phyloP scores from a whole-genome alignment of 495 filamentous ascomycete species.

The Cladorrhinum samala region DNA sequence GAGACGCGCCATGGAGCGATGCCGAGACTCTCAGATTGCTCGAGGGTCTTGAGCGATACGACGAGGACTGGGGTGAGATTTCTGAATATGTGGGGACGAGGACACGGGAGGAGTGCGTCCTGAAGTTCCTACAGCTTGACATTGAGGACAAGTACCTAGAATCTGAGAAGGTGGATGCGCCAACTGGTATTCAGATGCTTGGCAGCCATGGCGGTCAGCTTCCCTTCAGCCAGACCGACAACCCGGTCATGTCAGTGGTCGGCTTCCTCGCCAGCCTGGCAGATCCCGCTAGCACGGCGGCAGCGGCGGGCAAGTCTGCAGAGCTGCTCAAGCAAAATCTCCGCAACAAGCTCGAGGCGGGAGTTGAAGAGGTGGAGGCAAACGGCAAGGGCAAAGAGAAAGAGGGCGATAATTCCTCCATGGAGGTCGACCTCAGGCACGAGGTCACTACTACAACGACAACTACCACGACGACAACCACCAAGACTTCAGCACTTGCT shows the following conservation, averaged over 20 bases:
- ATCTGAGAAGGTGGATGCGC: slow-evolving; percentile 56
- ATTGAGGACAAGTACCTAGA: slow-evolving; percentile 88
- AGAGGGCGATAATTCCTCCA: slow-evolving; percentile 47
- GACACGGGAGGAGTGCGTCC: slow-evolving; percentile 91
- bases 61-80: slow-evolving; percentile 92
- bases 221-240: slow-evolving; percentile 83
- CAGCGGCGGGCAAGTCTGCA: slow-evolving; percentile 76
- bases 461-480: slow-evolving; percentile 38
- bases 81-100: slow-evolving; percentile 84
- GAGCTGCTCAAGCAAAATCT: slow-evolving; percentile 76
- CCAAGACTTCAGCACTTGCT: slow-evolving; percentile 55
- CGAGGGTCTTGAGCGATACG: slow-evolving; percentile 82
- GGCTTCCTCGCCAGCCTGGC: slow-evolving; percentile 85
- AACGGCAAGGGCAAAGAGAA: slow-evolving; percentile 50
- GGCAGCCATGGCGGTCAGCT: slow-evolving; percentile 62
- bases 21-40: slow-evolving; percentile 77
- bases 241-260: slow-evolving; percentile 91
- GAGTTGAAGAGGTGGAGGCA: slow-evolving; percentile 34
- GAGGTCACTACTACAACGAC: slow-evolving; percentile 34
- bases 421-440: slow-evolving; percentile 48
- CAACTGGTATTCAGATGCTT: slow-evolving; percentile 55
- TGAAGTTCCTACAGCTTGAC: slow-evolving; percentile 88
- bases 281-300: slow-evolving; percentile 80
- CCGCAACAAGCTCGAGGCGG: slow-evolving; percentile 64
- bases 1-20: slow-evolving; percentile 84